Evolutionary conservation across 352 stramenopile genomes (phyloP).

Genomic region (Phytophthora crassamura): DNA sequence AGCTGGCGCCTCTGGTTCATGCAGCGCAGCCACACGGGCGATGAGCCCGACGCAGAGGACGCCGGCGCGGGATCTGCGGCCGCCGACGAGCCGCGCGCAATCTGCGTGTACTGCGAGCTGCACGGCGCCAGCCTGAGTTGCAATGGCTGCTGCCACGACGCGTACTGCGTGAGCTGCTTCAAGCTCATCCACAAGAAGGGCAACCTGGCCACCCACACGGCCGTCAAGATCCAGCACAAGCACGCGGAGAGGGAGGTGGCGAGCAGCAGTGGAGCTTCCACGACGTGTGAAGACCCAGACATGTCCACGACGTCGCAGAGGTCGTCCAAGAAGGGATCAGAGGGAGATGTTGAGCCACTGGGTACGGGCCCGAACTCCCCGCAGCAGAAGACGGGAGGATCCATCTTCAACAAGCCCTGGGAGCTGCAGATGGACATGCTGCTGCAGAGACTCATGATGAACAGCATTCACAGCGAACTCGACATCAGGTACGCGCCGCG

Average conservation of each 20-base stretch:
- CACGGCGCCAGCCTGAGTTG: conserved; percentile 74
- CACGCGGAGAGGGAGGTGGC: conserved; percentile 24
- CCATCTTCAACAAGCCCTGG: conserved; percentile 63
- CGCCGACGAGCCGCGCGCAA: conserved; percentile 11
- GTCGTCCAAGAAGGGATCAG: conserved; percentile 28
- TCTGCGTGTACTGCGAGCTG: conserved; percentile 86
- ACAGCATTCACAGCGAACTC: conserved; percentile 72
- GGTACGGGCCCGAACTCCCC: conserved; percentile 9
- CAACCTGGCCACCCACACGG: conserved; percentile 81
- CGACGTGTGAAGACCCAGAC: conserved; percentile 38
- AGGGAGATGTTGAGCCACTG: conserved; percentile 18
- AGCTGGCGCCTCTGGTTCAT: conserved; percentile 88
- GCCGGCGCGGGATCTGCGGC: neutral
- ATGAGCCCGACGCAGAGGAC: conserved; percentile 41
- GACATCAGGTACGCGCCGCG: conserved; percentile 69
- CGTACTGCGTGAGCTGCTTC: conserved; percentile 89
- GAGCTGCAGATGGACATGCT: conserved; percentile 88
- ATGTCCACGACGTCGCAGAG: conserved; percentile 34
- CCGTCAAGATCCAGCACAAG: conserved; percentile 53
- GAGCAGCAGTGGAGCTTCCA: conserved; percentile 33
- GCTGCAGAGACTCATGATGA: conserved; percentile 86
- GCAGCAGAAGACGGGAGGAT: conserved; percentile 8
- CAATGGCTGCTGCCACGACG: conserved; percentile 86
- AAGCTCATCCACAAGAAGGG: conserved; percentile 90
- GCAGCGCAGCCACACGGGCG: conserved; percentile 39